phyloP scores from a whole-genome alignment of 1,284 basidiomycete genomes.

The Cutaneotrichosporon cyanovorans region DNA sequence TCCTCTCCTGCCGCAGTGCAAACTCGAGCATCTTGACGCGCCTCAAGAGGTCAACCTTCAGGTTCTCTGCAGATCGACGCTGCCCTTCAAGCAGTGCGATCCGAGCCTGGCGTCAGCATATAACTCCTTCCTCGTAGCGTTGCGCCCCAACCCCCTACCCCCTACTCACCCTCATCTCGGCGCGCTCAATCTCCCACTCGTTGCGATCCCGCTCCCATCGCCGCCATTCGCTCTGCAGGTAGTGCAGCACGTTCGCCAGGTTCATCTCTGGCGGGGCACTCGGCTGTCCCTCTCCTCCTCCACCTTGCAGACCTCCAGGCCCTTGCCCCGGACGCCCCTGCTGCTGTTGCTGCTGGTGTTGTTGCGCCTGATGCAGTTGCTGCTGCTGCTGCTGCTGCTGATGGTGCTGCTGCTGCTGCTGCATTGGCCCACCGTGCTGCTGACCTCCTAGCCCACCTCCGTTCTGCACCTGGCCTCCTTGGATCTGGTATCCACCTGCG shows the following conservation, averaged over 20 bases:
- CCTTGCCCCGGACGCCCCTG: conserved; percentile 4
- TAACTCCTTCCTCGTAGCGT: background rate
- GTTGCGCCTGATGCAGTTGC: conserved; percentile 1
- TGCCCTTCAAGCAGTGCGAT: conserved; percentile 98
- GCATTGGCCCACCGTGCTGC: background rate
- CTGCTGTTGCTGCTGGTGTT: conserved; percentile 10
- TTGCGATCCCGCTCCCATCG: conserved; percentile 94
- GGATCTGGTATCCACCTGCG: conserved; percentile 2
- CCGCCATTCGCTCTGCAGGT: conserved; percentile 95
- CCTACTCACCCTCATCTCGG: conserved; percentile 86
- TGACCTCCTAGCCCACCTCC: conserved; percentile 10
- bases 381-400: conserved; percentile 6
- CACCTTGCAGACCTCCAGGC: background rate
- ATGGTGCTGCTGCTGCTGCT: conserved; percentile 4
- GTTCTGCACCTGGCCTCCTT: conserved; percentile 10
- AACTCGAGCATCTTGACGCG: conserved; percentile 99
- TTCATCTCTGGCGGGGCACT: conserved; percentile 59
- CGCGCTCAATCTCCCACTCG: conserved; percentile 99
- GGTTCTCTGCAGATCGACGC: conserved; percentile 89
- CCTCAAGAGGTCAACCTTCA: conserved; percentile 89
- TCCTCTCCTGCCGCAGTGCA: conserved; percentile 83
- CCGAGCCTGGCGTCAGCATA: conserved; percentile 59
- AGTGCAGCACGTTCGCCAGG: conserved; percentile 90
- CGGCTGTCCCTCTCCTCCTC: conserved; percentile 25
- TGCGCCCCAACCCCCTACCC: background rate